phyloP scores from a whole-genome alignment of 169 alveolate species.

The Plasmodium sp. region DNA sequence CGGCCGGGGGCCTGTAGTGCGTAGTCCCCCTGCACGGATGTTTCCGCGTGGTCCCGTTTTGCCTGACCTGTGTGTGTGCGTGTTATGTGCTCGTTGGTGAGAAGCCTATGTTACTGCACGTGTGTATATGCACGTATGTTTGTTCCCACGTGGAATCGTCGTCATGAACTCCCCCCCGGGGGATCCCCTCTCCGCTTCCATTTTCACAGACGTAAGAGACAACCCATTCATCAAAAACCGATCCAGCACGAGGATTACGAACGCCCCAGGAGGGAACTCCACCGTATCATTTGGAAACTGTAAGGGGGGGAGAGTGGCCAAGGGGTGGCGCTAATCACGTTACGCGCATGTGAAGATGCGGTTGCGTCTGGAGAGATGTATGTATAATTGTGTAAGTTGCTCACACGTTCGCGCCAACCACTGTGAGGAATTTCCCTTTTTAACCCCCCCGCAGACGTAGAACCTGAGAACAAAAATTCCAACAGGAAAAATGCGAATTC shows the following conservation, averaged over 20 bases:
- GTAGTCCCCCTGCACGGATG: background rate
- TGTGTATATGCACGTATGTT: background rate
- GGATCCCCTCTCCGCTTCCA: background rate
- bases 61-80: background rate
- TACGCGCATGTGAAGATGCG: background rate
- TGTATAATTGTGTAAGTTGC: background rate
- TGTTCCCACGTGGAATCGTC: background rate
- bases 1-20: background rate
- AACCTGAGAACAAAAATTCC: background rate
- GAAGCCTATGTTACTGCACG: background rate
- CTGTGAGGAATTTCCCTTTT: background rate
- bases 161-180: background rate
- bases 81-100: background rate
- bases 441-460: background rate
- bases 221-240: conserved; percentile 61
- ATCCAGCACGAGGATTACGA: conserved; percentile 47
- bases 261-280: conserved; percentile 72
- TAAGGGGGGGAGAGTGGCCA: background rate
- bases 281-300: conserved; percentile 70
- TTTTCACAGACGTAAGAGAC: conserved; percentile 48
- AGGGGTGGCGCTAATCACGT: background rate
- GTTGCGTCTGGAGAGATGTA: background rate
- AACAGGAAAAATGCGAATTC: background rate
- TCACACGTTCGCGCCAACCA: background rate
- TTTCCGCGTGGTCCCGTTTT: background rate